A percentile compares a stretch with the other conserved stretches of the same genome.
Conservation (phyloP, 192 early-diverging fungal species). For the Coemansia sp. region DNA sequence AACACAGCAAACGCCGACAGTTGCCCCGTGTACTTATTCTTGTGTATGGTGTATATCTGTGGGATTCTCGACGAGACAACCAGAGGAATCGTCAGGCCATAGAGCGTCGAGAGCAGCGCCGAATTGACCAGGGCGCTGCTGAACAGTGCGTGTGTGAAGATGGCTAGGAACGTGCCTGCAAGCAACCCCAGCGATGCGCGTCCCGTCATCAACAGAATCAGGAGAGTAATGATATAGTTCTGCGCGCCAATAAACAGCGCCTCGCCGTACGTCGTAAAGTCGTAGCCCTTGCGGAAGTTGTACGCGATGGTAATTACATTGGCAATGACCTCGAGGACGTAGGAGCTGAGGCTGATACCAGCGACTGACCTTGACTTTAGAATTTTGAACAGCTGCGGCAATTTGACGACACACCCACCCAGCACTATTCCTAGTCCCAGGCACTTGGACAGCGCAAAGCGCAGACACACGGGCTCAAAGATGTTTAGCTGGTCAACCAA, state of each 20-base stretch:
- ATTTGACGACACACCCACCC: slow-evolving; percentile 89
- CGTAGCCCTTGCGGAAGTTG: slow-evolving; percentile 77
- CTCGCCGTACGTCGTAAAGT: slow-evolving; percentile 89
- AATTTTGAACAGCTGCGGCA: slow-evolving; percentile 96
- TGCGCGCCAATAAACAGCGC: slow-evolving; percentile 80
- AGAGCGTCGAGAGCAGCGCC: slow-evolving; percentile 61
- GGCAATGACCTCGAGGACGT: slow-evolving; percentile 80
- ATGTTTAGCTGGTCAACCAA: slow-evolving; percentile 73
- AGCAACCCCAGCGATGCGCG: slow-evolving; percentile 36
- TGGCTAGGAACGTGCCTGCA: slow-evolving; percentile 34
- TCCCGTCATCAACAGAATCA: slow-evolving; percentile 63
- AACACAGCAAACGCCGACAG: slow-evolving; percentile 86
- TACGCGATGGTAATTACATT: slow-evolving; percentile 80
- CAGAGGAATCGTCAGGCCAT: slow-evolving; percentile 75
- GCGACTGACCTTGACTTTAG: slow-evolving; percentile 62
- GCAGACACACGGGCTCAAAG: slow-evolving; percentile 70
- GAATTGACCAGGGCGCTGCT: slow-evolving; percentile 45
- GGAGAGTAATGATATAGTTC: slow-evolving; percentile 72
- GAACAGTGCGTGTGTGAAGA: slow-evolving; percentile 59
- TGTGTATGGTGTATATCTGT: slow-evolving; percentile 84
- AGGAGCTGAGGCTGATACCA: slow-evolving; percentile 79
- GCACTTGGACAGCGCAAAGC: slow-evolving; percentile 81
- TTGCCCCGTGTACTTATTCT: slow-evolving; percentile 83
- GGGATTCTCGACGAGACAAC: slow-evolving; percentile 81
- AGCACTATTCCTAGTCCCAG: slow-evolving; percentile 93